Conservation (phyloP, 768 basidiomycete species). For the Podaxis pistillaris region DNA sequence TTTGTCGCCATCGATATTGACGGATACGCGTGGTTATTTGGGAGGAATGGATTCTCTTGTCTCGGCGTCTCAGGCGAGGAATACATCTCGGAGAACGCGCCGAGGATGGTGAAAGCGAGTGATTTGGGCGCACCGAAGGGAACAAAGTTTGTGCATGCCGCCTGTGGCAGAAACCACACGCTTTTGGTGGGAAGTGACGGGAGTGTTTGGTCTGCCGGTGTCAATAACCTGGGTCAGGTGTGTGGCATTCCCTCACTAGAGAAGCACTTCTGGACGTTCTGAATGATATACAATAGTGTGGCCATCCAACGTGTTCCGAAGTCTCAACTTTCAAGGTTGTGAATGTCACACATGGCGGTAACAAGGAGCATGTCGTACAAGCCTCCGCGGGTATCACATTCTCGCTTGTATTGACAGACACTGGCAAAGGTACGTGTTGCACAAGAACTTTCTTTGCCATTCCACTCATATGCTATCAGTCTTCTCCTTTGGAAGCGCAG, state of each 20-base stretch:
- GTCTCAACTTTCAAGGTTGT: slow-evolving; percentile 65
- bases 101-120: slow-evolving; percentile 54
- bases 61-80: slow-evolving; percentile 61
- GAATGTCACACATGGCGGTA: slow-evolving; percentile 52
- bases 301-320: slow-evolving; percentile 64
- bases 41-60: slow-evolving; percentile 71
- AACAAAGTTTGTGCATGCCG: slow-evolving; percentile 74
- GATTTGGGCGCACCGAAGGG: slow-evolving; percentile 60
- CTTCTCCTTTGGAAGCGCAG: slow-evolving; percentile 87
- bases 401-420: slow-evolving; percentile 76
- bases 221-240: slow-evolving; percentile 82
- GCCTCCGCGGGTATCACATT: slow-evolving; percentile 84
- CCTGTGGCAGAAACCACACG: slow-evolving; percentile 80
- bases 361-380: slow-evolving; percentile 63
- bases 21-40: slow-evolving; percentile 88
- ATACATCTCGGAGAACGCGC: slow-evolving; percentile 73
- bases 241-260: slow-evolving; percentile 19
- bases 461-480: slow-evolving; percentile 40
- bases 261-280: background rate
- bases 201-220: slow-evolving; percentile 79
- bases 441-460: background rate
- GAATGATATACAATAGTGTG: slow-evolving; percentile 49
- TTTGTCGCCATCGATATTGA: slow-evolving; percentile 70
- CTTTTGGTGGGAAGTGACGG: slow-evolving; percentile 82
- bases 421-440: slow-evolving; percentile 64